Percentiles rank a stretch among this genome's conserved stretches.
These are phyloP conservation scores for Neofusicoccum laricinum DNA, from an alignment of 2,329 filamentous ascomycete species.

Conservation along the genomic window DNA sequence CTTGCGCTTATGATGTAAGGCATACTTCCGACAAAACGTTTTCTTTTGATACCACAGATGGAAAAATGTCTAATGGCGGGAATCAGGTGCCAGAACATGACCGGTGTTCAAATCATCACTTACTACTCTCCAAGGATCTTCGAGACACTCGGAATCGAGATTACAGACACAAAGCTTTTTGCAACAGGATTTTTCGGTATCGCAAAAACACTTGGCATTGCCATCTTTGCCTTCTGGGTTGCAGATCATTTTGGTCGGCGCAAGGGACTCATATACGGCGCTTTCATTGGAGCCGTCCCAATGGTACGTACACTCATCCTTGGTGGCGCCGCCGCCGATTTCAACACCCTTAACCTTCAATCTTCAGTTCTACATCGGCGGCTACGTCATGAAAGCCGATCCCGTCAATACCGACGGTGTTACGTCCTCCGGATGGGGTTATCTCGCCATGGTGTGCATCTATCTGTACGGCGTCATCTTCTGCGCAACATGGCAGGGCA, in stretches of 20 bases:
- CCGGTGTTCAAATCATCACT: conserved; percentile 33
- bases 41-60: not conserved
- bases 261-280: conserved; percentile 47
- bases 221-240: conserved; percentile 26
- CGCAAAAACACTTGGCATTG: not conserved
- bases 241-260: conserved; percentile 41
- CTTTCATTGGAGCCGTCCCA: conserved; percentile 47
- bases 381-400: conserved; percentile 53
- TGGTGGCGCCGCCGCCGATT: not conserved
- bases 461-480: conserved; percentile 57
- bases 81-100: not conserved
- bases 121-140: conserved; percentile 39
- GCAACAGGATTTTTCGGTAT: conserved; percentile 54
- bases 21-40: conserved; percentile 29
- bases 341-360: too few species aligned
- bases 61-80: too few species aligned
- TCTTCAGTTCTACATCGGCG: conserved; percentile 46
- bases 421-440: conserved; percentile 47
- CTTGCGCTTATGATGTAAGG: conserved; percentile 39
- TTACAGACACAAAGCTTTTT: conserved; percentile 40
- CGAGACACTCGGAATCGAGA: conserved; percentile 45
- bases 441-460: conserved; percentile 54
- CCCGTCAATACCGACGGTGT: conserved; percentile 46
- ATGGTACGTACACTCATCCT: conserved; percentile 25
- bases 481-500: conserved; percentile 44